A percentile compares a stretch with the other conserved stretches of the same genome.
phyloP scores from a whole-genome alignment of 2,329 filamentous ascomycete genomes.

The Myriangium duriaei region DNA sequence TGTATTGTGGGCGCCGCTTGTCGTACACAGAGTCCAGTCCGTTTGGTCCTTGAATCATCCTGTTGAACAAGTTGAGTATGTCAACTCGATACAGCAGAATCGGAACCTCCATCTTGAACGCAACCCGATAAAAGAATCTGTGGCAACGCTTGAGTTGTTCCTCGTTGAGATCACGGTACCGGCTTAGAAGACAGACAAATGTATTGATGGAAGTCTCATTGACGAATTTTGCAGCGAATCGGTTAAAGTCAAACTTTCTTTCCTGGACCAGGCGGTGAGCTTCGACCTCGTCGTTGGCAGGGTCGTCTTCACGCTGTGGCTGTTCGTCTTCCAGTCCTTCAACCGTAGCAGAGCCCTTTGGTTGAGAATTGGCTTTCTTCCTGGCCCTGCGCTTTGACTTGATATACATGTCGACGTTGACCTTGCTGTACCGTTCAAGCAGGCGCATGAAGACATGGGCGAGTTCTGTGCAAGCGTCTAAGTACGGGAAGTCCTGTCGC shows the following conservation, averaged over 20 bases:
- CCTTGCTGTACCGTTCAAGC: constrained; percentile 84
- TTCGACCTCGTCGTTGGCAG: constrained; percentile 56
- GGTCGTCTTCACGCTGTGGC: constrained; percentile 44
- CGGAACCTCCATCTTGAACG: constrained; percentile 87
- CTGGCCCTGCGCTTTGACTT: constrained; percentile 64
- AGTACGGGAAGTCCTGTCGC: constrained; percentile 73
- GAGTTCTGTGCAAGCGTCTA: constrained; percentile 84
- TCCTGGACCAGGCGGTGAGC: constrained; percentile 64
- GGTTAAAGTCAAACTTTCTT: constrained; percentile 84
- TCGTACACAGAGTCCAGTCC: constrained; percentile 47
- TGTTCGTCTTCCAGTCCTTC: constrained; percentile 33
- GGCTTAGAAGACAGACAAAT: constrained; percentile 67
- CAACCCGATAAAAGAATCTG: constrained; percentile 84
- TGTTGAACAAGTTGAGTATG: constrained; percentile 76
- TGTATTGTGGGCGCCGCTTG: constrained; percentile 40
- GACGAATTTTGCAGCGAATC: constrained; percentile 69
- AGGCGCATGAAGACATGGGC: constrained; percentile 85
- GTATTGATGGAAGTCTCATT: constrained; percentile 80
- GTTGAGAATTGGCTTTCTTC: constrained; percentile 57
- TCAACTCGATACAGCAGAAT: constrained; percentile 84
- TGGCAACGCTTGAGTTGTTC: constrained; percentile 83
- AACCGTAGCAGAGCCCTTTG: constrained; percentile 18
- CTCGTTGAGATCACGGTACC: constrained; percentile 66
- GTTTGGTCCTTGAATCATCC: constrained; percentile 81
- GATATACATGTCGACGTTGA: constrained; percentile 87